Evolutionary conservation across 2,329 filamentous ascomycete genomes (phyloP), one percentile per base, ranked within the genome.

Genomic region (Diaporthe ampelina): DNA sequence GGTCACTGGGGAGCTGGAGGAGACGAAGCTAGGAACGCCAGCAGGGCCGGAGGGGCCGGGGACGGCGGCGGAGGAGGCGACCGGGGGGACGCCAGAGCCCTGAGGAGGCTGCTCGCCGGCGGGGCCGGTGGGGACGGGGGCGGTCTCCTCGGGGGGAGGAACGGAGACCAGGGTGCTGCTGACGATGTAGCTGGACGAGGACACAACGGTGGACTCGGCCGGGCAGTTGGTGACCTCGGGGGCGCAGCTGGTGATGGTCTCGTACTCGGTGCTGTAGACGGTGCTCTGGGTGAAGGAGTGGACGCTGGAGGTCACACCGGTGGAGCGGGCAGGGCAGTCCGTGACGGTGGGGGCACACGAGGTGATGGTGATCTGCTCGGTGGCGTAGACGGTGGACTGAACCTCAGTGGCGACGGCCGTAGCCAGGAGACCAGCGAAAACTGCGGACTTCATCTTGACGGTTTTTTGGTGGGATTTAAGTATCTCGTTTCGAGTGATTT

Each of bases 381-480:
- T 91, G 81, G 85, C 83, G 87, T 89, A 90, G 84, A 91, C 84
- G 80, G 89, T 87, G 79, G 80, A 82, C 75, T 80, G 73, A 61
- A 76, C 76, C 72, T 78, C 76, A 61, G 82, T 80, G 78, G 85
- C 78, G 78, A 81, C 85, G 80, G 84, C 85, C 79, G 83, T 86
- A 78, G 85, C 86, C 80, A 91, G 85, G 80, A 88, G 81, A 81
- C 84, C 82, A 80, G 86, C 84, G 81, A 76, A 70, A 57, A 76
- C 73, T 79, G 88, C 81, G 88, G 91, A 91, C 89, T 88, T 88
- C 90, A 92, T 92, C 81, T 91, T 91, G 89, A 86, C 79, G 58
- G 67, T 77, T 80, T 76, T 70, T n/a, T 9, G 45, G 52, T 35
- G 45, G 76, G 76, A 57, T 50, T 74, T 72, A 19, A 68, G 67